phyloP scores from a whole-genome alignment of 1,284 basidiomycete species.

The Uromyces viciae-fabae region DNA sequence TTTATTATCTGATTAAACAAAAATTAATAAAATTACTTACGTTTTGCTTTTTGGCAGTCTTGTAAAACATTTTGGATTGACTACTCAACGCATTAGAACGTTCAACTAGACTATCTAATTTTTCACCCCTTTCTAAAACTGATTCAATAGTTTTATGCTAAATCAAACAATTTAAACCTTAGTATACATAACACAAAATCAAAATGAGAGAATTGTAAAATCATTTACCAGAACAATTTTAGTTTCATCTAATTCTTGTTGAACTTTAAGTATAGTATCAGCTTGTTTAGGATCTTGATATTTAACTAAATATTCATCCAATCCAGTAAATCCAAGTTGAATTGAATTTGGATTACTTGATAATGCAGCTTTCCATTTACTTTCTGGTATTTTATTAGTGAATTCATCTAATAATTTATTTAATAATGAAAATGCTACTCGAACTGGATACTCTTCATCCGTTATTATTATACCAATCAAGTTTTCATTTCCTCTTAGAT shows the following conservation, averaged over 20 bases:
- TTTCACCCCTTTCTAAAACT: constrained; percentile 92
- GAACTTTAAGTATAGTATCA: constrained; percentile 97
- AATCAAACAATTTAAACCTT: too few relatives aligned
- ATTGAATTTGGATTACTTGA: constrained; percentile 59
- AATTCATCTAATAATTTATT: constrained; percentile 95
- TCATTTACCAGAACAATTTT: constrained; percentile 84
- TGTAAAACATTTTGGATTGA: constrained; percentile 86
- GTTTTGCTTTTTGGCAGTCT: constrained; percentile 74
- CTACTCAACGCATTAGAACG: constrained; percentile 83
- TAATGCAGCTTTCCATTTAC: constrained; percentile 63
- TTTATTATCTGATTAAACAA: too few relatives aligned
- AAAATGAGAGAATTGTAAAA: neutral
- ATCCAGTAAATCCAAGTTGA: constrained; percentile 57
- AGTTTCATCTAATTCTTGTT: constrained; percentile 97
- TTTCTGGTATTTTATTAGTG: constrained; percentile 69
- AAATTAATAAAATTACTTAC: too few relatives aligned
- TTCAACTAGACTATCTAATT: constrained; percentile 93
- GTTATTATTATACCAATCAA: constrained; percentile 79
- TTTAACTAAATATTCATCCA: constrained; percentile 77
- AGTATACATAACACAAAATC: constrained; percentile 22
- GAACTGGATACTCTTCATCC: constrained; percentile 92
- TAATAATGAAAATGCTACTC: constrained; percentile 91
- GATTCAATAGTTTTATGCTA: constrained; percentile 99
- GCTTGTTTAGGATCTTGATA: constrained; percentile 98
- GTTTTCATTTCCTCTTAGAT: constrained; percentile 65